Evolutionary conservation across 73 alveolate species (phyloP).

Genomic region (Effrenium voratum): DNA sequence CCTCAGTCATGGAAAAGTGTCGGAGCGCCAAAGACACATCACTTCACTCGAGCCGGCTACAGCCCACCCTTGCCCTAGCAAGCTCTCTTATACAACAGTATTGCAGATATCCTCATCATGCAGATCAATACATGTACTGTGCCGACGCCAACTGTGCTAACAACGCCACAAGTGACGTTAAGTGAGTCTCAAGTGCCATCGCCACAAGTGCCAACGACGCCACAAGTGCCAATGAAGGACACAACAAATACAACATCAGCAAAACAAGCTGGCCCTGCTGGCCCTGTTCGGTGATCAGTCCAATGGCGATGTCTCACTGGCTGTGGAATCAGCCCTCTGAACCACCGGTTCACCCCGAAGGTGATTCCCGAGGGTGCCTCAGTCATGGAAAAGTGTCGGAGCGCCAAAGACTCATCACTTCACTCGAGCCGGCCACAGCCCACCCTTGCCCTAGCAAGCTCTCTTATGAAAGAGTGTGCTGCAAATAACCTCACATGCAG

Average conservation of each 20-base stretch:
- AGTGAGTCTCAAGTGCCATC: not conserved
- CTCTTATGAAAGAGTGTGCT: no score
- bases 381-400: not conserved
- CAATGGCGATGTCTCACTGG: not conserved
- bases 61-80: not conserved
- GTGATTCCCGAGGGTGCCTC: not conserved
- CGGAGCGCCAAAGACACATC: not conserved
- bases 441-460: not conserved
- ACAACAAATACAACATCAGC: not conserved
- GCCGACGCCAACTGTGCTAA: no score
- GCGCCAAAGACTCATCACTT: not conserved
- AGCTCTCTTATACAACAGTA: no score
- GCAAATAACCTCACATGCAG: no score
- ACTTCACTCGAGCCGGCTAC: not conserved
- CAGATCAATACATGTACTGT: no score
- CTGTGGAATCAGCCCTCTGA: not conserved
- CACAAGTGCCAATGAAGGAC: not conserved
- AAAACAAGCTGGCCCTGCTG: no score
- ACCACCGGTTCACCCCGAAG: not conserved
- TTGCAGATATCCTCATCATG: no score
- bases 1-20: not conserved
- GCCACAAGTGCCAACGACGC: not conserved
- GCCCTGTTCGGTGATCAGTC: no score
- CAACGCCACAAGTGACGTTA: no score
- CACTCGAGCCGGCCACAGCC: not conserved